Percentiles rank a stretch among this genome's conserved stretches.
phyloP scores from a whole-genome alignment of 2,329 filamentous ascomycete genomes.

The Helotiales sp. region DNA sequence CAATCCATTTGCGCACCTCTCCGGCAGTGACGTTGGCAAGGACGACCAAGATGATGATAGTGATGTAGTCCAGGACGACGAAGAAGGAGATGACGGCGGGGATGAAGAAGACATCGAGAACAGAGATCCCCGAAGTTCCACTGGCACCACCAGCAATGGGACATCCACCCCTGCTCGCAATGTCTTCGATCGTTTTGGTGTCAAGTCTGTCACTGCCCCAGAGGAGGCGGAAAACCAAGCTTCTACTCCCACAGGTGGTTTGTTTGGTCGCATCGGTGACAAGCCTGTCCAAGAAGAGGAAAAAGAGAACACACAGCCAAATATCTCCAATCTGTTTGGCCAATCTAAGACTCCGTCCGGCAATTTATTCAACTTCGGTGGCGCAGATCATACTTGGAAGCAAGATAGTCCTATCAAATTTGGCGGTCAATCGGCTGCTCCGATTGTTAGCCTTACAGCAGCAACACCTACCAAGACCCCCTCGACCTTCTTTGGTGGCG shows the following conservation, averaged over 20 bases:
- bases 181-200: slow-evolving; percentile 48
- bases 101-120: slow-evolving; percentile 31
- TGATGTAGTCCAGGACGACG: too few relatives aligned
- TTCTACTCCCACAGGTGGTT: slow-evolving; percentile 30
- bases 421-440: slow-evolving; percentile 26
- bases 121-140: slow-evolving; percentile 30
- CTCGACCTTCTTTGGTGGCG: slow-evolving; percentile 14
- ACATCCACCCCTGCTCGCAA: slow-evolving; percentile 31
- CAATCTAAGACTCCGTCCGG: slow-evolving; percentile 22
- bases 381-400: slow-evolving; percentile 49
- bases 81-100: slow-evolving; percentile 3
- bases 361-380: slow-evolving; percentile 13
- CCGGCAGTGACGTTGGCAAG: slow-evolving; percentile 53
- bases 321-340: slow-evolving; percentile 23
- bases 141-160: slow-evolving; percentile 30
- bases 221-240: slow-evolving; percentile 33
- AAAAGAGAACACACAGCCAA: slow-evolving; percentile 36
- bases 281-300: slow-evolving; percentile 42
- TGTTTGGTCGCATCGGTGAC: slow-evolving; percentile 51
- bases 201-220: background rate
- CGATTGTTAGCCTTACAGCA: slow-evolving; percentile 21
- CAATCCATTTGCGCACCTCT: slow-evolving; percentile 64
- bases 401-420: slow-evolving; percentile 48
- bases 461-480: slow-evolving; percentile 22
- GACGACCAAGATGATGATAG: slow-evolving; percentile 42